Evolutionary conservation across 176 grass and related monocot species (phyloP), one percentile per base, ranked within the genome.

Genomic region (Oryza australiensis): DNA sequence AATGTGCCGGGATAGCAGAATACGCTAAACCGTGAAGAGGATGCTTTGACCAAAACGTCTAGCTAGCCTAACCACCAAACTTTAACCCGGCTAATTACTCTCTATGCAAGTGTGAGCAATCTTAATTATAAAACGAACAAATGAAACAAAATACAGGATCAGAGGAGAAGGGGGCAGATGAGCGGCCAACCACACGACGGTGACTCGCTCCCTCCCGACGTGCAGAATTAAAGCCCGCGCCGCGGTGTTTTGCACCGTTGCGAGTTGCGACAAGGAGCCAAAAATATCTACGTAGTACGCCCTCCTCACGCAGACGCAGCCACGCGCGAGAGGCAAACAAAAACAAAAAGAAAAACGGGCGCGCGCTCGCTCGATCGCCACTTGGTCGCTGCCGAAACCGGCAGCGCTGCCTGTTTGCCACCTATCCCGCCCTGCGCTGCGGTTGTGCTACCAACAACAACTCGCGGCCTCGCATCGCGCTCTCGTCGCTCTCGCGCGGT

Each of bases 51-150:
- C 72, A 15, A 18, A 3, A 34, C 77, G 53, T 23, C 20, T 55
- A n/a, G 51, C 51, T 38, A 42, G 32, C 20, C 26, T 64, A 51
- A 15, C 68, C 16, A 57, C 76, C 76, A 26, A 80, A 66, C 69
- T 74, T 59, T 26, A 11, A 45, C 35, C 26, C 2, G 51, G 16
- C 20, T n/a, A 55, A 8, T 15, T 30, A 62, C 8, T 34, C 12
- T 27, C 1, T 15, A 57, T 12, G 24, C 15, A 15, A 30, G 74
- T 77, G 69, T 41, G 55, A 60, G 73, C 42, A 28, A 40, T 40
- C 38, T 40, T 40, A 11, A 40, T 11, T 26, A 46, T 15, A 46
- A 43, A 49, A 49, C 46, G 46, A 49, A 16, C n/a, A n/a, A n/a
- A n/a, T n/a, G n/a, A n/a, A n/a, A n/a, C n/a, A n/a, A n/a, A n/a